Conservation (phyloP, 2,329 filamentous ascomycete species). For the Pseudogymnoascus sp. region DNA sequence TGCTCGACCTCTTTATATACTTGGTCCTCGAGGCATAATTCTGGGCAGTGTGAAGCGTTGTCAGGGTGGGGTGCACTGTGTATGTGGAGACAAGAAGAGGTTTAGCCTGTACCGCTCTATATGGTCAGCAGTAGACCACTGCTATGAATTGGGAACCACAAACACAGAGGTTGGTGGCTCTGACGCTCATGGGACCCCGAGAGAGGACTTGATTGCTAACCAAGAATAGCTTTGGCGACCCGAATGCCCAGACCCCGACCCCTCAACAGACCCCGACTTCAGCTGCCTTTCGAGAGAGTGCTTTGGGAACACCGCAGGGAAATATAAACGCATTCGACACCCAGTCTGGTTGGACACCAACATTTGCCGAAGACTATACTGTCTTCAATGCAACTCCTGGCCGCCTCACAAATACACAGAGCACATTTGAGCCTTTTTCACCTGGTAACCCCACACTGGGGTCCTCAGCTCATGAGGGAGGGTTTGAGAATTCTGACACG, state of each 20-base stretch:
- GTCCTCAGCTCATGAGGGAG: constrained; percentile 17
- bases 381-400: constrained; percentile 60
- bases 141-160: constrained; percentile 59
- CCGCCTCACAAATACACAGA: constrained; percentile 38
- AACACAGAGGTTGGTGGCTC: constrained; percentile 43
- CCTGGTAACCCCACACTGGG: constrained; percentile 38
- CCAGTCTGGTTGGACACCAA: constrained; percentile 50
- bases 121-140: constrained; percentile 22
- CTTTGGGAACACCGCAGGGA: constrained; percentile 51
- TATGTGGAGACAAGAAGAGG: neutral
- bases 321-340: constrained; percentile 43
- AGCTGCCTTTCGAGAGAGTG: constrained; percentile 45
- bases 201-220: constrained; percentile 31
- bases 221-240: constrained; percentile 52
- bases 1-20: neutral
- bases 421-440: constrained; percentile 33
- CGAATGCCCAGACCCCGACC: constrained; percentile 55
- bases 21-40: neutral
- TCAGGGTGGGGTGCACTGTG: neutral
- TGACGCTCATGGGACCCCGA: neutral
- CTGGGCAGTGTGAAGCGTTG: neutral
- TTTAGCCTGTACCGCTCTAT: neutral
- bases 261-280: constrained; percentile 53
- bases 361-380: constrained; percentile 59
- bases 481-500: constrained; percentile 39